Evolutionary conservation across 1,284 basidiomycete genomes (phyloP), one percentile per base, ranked within the genome.

Genomic region (Blastosporella zonata): DNA sequence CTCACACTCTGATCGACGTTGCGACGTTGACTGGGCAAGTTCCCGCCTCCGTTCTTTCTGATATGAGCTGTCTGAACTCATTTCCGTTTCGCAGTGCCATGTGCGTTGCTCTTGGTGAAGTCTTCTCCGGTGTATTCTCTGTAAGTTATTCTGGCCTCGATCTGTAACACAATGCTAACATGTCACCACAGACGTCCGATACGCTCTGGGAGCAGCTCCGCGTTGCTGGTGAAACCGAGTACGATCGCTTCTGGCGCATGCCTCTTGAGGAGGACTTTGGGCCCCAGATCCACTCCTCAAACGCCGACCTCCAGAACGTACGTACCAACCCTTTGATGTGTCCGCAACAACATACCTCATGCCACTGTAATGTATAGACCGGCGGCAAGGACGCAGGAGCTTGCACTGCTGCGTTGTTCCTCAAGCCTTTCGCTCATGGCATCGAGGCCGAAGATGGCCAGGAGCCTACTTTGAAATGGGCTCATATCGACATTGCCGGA

Each of bases 401-500:
- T 43, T 84, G 81, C 65, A 93, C 91, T 1, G 93, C 92, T 2
- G 92, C 93, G 3, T 73, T 94, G 35, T 95, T 96, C 82, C 74
- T 96, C 52, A 90, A 91, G 66, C 72, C 81, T 0, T 90, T 90
- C 57, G 85, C 86, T 1, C 74, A 84, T n/a, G 87, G 91, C 10
- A 82, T 89, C 47, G 81, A 85, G 46, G 60, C 64, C 17, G 68
- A 72, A 49, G 66, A 71, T 9, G 74, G 73, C 6, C 65, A 75
- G 45, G 70, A 72, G 45, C 72, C 81, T 8, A 63, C 69, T 8
- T 63, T 86, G 55, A 75, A 78, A 49, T 92, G 88, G 87, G 90
- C 89, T 2, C 90, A 93, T 65, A 67, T 92, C 29, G 93, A 94
- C 62, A 93, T 93, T 53, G 92, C 89, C 10, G 90, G 91, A 12